phyloP scores from a whole-genome alignment of 495 filamentous ascomycete genomes.

The Penicillium salamii region DNA sequence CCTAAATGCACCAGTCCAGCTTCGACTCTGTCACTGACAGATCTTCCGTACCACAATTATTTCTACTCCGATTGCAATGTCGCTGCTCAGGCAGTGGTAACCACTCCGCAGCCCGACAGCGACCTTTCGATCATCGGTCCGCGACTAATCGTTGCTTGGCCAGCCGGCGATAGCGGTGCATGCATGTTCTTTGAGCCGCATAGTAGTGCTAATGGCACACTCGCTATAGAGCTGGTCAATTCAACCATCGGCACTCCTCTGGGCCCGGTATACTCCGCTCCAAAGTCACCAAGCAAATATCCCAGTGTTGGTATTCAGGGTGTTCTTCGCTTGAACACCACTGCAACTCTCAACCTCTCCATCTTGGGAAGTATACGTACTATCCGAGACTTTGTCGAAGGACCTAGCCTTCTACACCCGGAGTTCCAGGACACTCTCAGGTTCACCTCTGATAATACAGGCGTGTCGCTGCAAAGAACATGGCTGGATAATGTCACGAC shows the following conservation, averaged over 20 bases:
- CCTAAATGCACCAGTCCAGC: slow-evolving; percentile 6
- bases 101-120: slow-evolving; percentile 50
- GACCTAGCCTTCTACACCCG: slow-evolving; percentile 47
- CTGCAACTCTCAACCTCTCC: slow-evolving; percentile 49
- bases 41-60: slow-evolving; percentile 59
- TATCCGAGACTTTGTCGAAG: slow-evolving; percentile 61
- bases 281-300: slow-evolving; percentile 13
- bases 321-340: slow-evolving; percentile 52
- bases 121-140: slow-evolving; percentile 53
- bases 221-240: slow-evolving; percentile 51
- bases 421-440: slow-evolving; percentile 50
- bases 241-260: slow-evolving; percentile 34
- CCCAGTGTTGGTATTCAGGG: slow-evolving; percentile 51
- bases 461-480: slow-evolving; percentile 44
- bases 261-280: slow-evolving; percentile 30
- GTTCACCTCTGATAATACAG: slow-evolving; percentile 31
- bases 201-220: slow-evolving; percentile 51
- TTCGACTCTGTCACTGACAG: slow-evolving; percentile 22
- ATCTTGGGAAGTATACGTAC: slow-evolving; percentile 60
- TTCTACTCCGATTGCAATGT: slow-evolving; percentile 61
- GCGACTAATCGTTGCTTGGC: slow-evolving; percentile 61
- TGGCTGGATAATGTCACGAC: slow-evolving; percentile 62
- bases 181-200: slow-evolving; percentile 51
- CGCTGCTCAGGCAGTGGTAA: slow-evolving; percentile 56
- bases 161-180: slow-evolving; percentile 61